These are phyloP conservation scores for Erysimum cheiri DNA, from an alignment of 441 rosid species.

Conservation along the genomic window DNA sequence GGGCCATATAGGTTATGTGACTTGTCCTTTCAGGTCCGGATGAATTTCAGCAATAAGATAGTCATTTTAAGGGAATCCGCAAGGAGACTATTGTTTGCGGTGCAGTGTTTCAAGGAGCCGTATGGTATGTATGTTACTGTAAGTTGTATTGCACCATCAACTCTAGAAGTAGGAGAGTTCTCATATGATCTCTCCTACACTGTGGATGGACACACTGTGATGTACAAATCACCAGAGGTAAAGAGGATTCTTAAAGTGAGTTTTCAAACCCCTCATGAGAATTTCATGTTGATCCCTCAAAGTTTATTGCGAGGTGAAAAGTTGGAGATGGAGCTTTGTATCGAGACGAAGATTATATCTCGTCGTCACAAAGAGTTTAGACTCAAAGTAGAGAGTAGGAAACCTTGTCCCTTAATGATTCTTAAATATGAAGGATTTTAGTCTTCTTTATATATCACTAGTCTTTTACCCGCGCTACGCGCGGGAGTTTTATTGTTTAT, in stretches of 20 bases:
- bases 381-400: too few relatives aligned
- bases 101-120: neutral
- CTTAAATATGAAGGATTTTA: too few relatives aligned
- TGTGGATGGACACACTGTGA: neutral
- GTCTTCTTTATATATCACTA: too few relatives aligned
- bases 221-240: neutral
- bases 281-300: neutral
- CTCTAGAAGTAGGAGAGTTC: neutral
- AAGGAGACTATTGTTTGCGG: neutral
- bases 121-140: too few relatives aligned
- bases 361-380: too few relatives aligned
- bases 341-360: neutral
- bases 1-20: neutral
- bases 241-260: conserved; percentile 14
- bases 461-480: too few relatives aligned
- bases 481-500: too few relatives aligned
- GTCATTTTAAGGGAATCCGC: neutral
- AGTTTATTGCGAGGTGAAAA: neutral
- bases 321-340: neutral
- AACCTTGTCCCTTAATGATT: too few relatives aligned
- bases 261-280: neutral
- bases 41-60: neutral
- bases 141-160: too few relatives aligned
- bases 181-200: neutral
- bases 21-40: neutral